Base-by-base conservation (phyloP, 768 basidiomycete species). In the Boletales sp. region DNA sequence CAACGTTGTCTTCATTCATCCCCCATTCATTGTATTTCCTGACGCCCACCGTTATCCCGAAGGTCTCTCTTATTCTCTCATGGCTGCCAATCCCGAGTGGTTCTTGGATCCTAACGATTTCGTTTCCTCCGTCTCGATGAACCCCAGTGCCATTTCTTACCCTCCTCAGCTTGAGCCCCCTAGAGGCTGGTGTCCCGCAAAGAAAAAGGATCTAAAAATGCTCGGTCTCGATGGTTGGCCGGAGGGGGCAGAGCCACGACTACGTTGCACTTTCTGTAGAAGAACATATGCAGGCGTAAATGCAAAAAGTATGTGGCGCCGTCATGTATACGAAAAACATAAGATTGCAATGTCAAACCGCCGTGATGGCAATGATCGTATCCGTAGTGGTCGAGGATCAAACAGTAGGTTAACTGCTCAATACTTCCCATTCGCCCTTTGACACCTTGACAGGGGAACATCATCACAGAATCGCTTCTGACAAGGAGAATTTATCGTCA, bases 321-420 rank as follows among this genome's bases (percentile, higher is more conserved):
- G 89, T 41, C 89, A 92, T 65, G 89, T 92, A 29, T 90, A 86
- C 54, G 90, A 92, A 69, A 90, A 91, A 62, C 89, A 92, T 66
- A 90, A 89, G 68, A 87, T 92, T 60, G 87, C 89, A 35, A 91
- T 92, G 90, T 78, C 87, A 34, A 92, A 92, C 59, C 77, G 90
- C 30, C 82, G 90, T 46, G 90, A 89, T 55, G 82, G 76, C 43
- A 72, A 72, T 43, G 85, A 87, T 43, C 76, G 80, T 42, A 78
- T 76, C 51, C 78, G 87, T 31, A 66, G 59, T 45, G 80, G 83
- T 30, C 79, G 87, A 37, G 74, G 76, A 15, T 75, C 82, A 41
- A 82, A 79, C 54, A 86, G 87, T 88, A 69, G 52, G 87, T 72
- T 19, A 41, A 48, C 34, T 10, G 46, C 48, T 30, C 18, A 19